phyloP scores from a whole-genome alignment of 2,329 filamentous ascomycete species.

The Penicillium sp. region DNA sequence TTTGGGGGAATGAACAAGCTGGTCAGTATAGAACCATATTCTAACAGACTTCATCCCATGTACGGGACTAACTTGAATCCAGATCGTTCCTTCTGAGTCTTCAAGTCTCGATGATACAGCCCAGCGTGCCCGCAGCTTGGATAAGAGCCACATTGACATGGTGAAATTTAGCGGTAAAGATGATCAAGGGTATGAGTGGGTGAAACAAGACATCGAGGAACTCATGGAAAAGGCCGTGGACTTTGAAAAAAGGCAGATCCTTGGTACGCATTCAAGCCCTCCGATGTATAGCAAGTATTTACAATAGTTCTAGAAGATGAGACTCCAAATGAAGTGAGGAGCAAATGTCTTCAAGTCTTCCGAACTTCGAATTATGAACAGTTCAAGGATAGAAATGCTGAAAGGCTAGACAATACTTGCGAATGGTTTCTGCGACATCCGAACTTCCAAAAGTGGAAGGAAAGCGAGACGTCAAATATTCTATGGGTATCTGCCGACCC shows the following conservation, averaged over 20 bases:
- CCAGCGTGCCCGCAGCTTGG: neutral
- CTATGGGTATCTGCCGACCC: neutral
- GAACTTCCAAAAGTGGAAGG: neutral
- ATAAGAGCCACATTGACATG: neutral
- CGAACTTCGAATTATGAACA: neutral
- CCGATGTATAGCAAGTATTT: neutral
- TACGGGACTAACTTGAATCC: neutral
- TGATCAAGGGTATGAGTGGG: neutral
- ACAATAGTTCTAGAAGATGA: neutral
- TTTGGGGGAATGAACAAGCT: neutral
- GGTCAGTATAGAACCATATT: neutral
- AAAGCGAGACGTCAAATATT: neutral
- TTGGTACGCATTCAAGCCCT: conserved; percentile 1
- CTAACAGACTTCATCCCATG: neutral
- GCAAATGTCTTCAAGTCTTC: neutral
- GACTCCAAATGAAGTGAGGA: neutral
- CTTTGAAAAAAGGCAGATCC: neutral
- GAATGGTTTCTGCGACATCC: neutral
- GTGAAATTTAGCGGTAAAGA: neutral
- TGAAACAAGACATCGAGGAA: neutral
- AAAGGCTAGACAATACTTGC: neutral
- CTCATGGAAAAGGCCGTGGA: neutral
- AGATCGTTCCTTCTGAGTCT: neutral
- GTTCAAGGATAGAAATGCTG: neutral
- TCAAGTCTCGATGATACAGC: conserved; percentile 1